phyloP scores from a whole-genome alignment of 768 basidiomycete genomes.

The Suillus americanus region DNA sequence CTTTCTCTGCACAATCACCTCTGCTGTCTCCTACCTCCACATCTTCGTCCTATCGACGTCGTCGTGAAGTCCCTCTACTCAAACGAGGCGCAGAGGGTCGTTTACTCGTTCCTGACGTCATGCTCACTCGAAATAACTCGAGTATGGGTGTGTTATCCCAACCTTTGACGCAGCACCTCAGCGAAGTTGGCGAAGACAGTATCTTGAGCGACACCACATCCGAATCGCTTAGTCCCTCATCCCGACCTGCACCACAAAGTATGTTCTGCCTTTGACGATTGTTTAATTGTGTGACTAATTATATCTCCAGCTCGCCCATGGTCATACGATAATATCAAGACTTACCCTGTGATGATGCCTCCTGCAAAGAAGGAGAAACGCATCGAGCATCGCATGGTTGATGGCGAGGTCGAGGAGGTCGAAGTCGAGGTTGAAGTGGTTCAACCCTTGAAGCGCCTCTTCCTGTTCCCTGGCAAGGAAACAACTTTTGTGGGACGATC shows the following conservation, averaged over 20 bases:
- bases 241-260: slow-evolving; percentile 55
- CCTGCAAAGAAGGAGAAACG: slow-evolving; percentile 55
- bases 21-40: slow-evolving; percentile 36
- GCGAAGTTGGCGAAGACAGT: slow-evolving; percentile 38
- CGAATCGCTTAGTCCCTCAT: slow-evolving; percentile 19
- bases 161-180: slow-evolving; percentile 40
- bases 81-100: slow-evolving; percentile 63
- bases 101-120: slow-evolving; percentile 53
- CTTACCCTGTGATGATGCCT: slow-evolving; percentile 55
- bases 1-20: slow-evolving; percentile 37
- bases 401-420: slow-evolving; percentile 50
- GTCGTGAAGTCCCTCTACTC: slow-evolving; percentile 56
- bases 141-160: slow-evolving; percentile 31
- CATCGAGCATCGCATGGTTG: slow-evolving; percentile 46
- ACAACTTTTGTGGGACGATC: slow-evolving; percentile 26
- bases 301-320: slow-evolving; percentile 58
- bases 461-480: slow-evolving; percentile 61
- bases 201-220: slow-evolving; percentile 28
- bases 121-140: slow-evolving; percentile 34
- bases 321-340: slow-evolving; percentile 74
- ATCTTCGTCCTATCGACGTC: slow-evolving; percentile 30
- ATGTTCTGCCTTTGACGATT: slow-evolving; percentile 20
- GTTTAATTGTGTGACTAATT: slow-evolving; percentile 7
- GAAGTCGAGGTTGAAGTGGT: slow-evolving; percentile 54
- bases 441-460: slow-evolving; percentile 61